Evolutionary conservation across 495 filamentous ascomycete genomes (phyloP), one percentile per base, ranked within the genome.

Genomic region (Glonium stellatum): DNA sequence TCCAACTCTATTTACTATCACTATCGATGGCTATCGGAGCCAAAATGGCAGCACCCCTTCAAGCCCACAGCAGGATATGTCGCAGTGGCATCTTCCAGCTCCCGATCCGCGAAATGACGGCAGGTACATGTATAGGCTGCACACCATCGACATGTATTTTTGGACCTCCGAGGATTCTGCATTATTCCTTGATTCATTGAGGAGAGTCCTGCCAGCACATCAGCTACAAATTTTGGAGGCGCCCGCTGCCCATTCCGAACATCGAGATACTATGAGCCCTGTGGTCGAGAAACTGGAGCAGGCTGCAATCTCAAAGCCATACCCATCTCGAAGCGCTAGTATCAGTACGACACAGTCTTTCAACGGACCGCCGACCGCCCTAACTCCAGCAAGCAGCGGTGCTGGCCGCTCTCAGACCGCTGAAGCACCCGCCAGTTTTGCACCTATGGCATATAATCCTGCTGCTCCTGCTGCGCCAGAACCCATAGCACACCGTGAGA

Each of bases 371-470:
- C 79, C 81, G 53, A 72, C 78, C 54, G 72, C 70, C 31, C 70
- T 77, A 25, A 70, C 72, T 37, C 67, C 71, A 25, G 70, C 72
- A 4, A 72, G 73, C 11, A 72, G 72, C 12, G 76, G 77, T 44
- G 70, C 79, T 1, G 25, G 48, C 13, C 13, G 6, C 1, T 15
- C 48, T 15, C 48, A 51, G 19, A 18, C 5, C 11, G 68, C 57
- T 37, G 39, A 64, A 10, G 49, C 63, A 19, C 23, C 50, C 18
- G n/a, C 46, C 31, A 35, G 36, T 44, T 84, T 81, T 54, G 77
- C 79, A n/a, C 88, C 89, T n/a, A 80, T 93, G 55, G 82, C 89
- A 1, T 96, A 96, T 65, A 96, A 96, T 71, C 91, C 91, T 0
- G 90, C 91, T 0, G 90, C 91, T 0, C 91, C 91, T 11, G 77